phyloP scores from a whole-genome alignment of 2,329 filamentous ascomycete species.

The Cercospora citrullina region DNA sequence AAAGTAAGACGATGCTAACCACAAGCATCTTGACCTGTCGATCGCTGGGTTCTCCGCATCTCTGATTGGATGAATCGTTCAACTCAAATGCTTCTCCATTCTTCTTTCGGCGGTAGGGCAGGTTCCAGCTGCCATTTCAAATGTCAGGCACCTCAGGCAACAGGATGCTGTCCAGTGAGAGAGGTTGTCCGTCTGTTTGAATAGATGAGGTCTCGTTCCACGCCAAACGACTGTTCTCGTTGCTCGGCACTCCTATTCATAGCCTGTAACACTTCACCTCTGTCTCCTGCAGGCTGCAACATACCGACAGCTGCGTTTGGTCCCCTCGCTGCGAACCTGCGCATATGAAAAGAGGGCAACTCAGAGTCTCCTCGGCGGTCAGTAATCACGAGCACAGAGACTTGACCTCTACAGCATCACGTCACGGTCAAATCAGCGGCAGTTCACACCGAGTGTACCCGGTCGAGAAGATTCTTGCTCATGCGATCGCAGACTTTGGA shows the following conservation, averaged over 20 bases:
- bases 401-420: not conserved
- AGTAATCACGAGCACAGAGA: not conserved
- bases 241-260: not conserved
- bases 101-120: conserved; percentile 6
- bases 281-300: not conserved
- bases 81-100: conserved; percentile 10
- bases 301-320: not conserved
- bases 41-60: not conserved
- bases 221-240: not conserved
- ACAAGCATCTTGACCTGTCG: conserved; percentile 7
- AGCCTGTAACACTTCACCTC: not conserved
- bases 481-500: not conserved
- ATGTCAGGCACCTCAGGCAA: conserved; percentile 11
- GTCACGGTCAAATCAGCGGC: not conserved
- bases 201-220: not conserved
- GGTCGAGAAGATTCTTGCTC: not conserved
- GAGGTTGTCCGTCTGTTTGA: not conserved
- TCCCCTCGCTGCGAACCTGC: not conserved
- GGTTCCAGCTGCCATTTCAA: not conserved
- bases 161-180: conserved; percentile 11
- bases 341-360: not conserved
- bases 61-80: conserved; percentile 14
- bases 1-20: conserved; percentile 6
- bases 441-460: not conserved
- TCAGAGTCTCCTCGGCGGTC: not conserved